Evolutionary conservation across 495 filamentous ascomycete genomes (phyloP).

Genomic region (Tuber umbilicatum): DNA sequence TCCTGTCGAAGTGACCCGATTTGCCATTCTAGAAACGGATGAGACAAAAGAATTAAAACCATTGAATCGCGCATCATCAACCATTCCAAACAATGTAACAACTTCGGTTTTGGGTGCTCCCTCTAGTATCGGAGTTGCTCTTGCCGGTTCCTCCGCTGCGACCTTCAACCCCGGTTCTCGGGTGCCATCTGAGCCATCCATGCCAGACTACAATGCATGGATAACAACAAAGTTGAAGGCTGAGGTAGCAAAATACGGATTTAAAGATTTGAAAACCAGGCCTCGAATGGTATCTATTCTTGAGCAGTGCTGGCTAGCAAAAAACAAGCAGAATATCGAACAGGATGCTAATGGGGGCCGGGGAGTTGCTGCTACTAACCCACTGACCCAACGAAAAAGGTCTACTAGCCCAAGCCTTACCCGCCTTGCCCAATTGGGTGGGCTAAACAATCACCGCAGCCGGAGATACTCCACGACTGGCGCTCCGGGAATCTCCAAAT

Average conservation of each 20-base stretch:
- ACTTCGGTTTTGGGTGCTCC: background rate
- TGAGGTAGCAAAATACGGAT: slow-evolving; percentile 59
- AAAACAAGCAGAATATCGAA: slow-evolving; percentile 33
- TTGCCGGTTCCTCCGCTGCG: background rate
- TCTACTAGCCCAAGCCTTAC: slow-evolving; percentile 1
- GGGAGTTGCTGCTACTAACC: background rate
- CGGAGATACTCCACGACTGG: background rate
- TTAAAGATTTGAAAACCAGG: slow-evolving; percentile 67
- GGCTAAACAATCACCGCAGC: background rate
- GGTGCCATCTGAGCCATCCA: slow-evolving; percentile 26
- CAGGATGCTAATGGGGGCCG: background rate
- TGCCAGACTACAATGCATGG: slow-evolving; percentile 59
- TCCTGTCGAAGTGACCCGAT: background rate
- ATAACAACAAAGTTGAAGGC: slow-evolving; percentile 59
- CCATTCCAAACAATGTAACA: background rate
- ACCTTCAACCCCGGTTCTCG: background rate
- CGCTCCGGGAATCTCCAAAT: background rate
- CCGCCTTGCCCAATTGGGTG: background rate
- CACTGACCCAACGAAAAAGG: background rate
- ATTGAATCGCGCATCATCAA: background rate
- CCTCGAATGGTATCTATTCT: slow-evolving; percentile 65
- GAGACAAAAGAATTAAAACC: background rate
- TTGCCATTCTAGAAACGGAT: background rate
- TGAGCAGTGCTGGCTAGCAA: slow-evolving; percentile 64
- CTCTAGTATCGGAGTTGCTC: background rate